Base-by-base conservation (phyloP, 2,329 filamentous ascomycete species). In the Arachnomyces sp. region DNA sequence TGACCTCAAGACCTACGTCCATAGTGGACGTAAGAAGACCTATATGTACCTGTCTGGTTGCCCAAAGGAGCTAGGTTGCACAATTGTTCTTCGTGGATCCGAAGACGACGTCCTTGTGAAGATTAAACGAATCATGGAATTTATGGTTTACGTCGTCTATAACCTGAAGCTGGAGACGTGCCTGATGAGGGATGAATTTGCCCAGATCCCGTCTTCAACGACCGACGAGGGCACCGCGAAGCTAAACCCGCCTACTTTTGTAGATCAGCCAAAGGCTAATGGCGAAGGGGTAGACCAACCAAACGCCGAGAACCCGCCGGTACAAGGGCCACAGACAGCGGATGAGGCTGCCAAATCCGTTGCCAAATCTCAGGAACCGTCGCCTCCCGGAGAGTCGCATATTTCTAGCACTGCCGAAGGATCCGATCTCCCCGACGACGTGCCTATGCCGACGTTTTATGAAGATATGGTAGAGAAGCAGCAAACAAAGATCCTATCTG, bases 131-230 rank as follows among this genome's bases (percentile, higher is more conserved):
- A 92, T 98, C 49, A 92, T 90, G 8, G 92, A 98, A 58, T 96
- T 98, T 57, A 95, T 98, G 90, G 84, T 93, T 29, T 98, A 96
- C 52, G 93, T 98, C 14, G 89, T 96, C 9, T 98, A 98, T 64
- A 98, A 95, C 53, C 72, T 98, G 39, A 94, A 94, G 57, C 73
- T 98, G 11, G 92, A 98, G 64, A 94, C 92, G 1, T 94, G 85
- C 51, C 70, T 98, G 34, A 85, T 98, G 75, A 77, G 86, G 38
- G 92, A 98, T 59, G 89, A 94, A 53, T 94, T 87, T 51, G 83
- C 94, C 12, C 77, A 89, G 46, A 82, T 93, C 15, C 88, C 88
- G 17, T 45, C 42, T 29, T 47, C 38, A 15, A 13, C 46, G 11
- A 15, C 38, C 7, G 44, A 50, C 4, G 47, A 43, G 13, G 30